These are phyloP conservation scores for Saccharomyces eubayanus DNA, from an alignment of 805 yeast genomes.

Conservation along the genomic window DNA sequence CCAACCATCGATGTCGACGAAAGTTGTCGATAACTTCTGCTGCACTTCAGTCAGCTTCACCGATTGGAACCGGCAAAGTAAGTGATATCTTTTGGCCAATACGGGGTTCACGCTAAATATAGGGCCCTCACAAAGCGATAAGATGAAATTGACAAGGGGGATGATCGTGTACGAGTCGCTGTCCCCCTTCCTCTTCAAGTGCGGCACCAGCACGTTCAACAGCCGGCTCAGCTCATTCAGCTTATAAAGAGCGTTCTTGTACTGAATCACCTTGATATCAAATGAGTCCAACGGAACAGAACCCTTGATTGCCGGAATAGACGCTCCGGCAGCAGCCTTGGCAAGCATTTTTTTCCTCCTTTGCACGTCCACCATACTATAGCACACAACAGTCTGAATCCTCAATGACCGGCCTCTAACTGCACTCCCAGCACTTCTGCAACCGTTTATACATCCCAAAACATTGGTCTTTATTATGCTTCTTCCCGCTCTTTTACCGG, in stretches of 20 bases:
- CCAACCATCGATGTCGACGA: constrained; percentile 17
- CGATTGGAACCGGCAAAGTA: constrained; percentile 26
- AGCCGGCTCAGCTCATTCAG: constrained; percentile 33
- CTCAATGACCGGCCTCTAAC: not conserved
- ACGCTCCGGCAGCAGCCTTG: constrained; percentile 31
- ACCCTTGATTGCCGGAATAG: constrained; percentile 29
- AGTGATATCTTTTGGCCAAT: constrained; percentile 33
- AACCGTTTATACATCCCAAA: not conserved
- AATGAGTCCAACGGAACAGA: constrained; percentile 35
- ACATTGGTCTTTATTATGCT: not conserved
- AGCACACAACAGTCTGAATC: not conserved
- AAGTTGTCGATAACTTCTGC: constrained; percentile 11
- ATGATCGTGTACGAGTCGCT: constrained; percentile 16
- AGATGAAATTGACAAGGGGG: constrained; percentile 31
- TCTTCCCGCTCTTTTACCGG: not conserved
- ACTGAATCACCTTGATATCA: constrained; percentile 54
- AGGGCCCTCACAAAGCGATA: constrained; percentile 34
- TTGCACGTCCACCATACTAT: not conserved
- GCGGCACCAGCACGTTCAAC: constrained; percentile 26
- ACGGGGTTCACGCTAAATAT: constrained; percentile 35
- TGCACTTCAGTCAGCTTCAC: constrained; percentile 21
- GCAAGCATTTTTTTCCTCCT: constrained; percentile 20
- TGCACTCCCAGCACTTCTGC: not conserved
- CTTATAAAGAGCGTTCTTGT: constrained; percentile 44
- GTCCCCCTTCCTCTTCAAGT: constrained; percentile 16